Evolutionary conservation across 352 stramenopile genomes (phyloP).

Genomic region (Peronospora belbahrii): DNA sequence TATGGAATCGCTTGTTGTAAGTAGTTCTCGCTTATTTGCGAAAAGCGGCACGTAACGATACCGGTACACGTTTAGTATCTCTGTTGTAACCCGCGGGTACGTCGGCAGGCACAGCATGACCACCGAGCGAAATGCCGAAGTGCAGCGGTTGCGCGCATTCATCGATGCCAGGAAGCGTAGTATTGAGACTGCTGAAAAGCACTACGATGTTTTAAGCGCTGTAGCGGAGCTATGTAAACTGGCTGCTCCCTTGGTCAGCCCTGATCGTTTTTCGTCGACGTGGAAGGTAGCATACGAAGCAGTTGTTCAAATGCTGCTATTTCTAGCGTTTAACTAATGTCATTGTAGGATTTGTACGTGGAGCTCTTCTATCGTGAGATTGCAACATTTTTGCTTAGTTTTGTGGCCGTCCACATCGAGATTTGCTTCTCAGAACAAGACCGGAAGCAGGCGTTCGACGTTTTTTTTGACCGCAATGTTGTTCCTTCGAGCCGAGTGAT

Average conservation of each 20-base stretch:
- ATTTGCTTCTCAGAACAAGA: constrained; percentile 38
- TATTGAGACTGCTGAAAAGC: constrained; percentile 36
- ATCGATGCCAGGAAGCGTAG: constrained; percentile 39
- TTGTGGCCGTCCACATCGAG: constrained; percentile 46
- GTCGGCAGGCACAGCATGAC: background rate
- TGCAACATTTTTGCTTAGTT: constrained; percentile 39
- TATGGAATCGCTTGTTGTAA: no score
- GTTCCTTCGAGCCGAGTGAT: constrained; percentile 33
- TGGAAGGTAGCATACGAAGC: constrained; percentile 36
- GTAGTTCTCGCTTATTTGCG: no score
- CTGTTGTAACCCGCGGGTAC: background rate
- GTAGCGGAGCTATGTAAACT: constrained; percentile 28
- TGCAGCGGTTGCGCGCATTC: constrained; percentile 41
- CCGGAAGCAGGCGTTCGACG: constrained; percentile 38
- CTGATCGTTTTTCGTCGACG: constrained; percentile 21
- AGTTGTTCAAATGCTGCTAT: background rate
- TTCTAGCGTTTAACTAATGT: background rate
- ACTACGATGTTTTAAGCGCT: constrained; percentile 36
- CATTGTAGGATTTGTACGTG: constrained; percentile 38
- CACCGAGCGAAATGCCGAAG: constrained; percentile 7
- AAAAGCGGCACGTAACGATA: no score
- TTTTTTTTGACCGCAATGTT: constrained; percentile 39
- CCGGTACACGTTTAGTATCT: no score
- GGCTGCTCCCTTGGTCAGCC: constrained; percentile 24
- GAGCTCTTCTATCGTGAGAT: constrained; percentile 54